Percentiles rank a stretch among this genome's conserved stretches.
Conservation (phyloP, 2,329 filamentous ascomycete genomes). For the Remersonia thermophila region DNA sequence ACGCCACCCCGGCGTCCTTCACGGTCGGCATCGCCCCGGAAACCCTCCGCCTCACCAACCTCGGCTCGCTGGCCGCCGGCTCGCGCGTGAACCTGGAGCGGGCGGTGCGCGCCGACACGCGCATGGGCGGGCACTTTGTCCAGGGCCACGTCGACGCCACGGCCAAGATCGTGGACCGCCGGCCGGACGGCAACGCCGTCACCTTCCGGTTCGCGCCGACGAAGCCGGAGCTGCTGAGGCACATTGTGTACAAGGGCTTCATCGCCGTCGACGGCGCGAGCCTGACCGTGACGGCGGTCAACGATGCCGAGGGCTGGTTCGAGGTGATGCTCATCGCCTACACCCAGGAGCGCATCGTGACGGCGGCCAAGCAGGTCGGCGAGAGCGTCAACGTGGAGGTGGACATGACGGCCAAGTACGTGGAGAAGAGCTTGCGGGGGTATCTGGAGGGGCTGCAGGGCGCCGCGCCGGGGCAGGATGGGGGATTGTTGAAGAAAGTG, state of each 20-base stretch:
- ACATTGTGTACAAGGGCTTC: slow-evolving; percentile 94
- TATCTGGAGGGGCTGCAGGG: slow-evolving; percentile 54
- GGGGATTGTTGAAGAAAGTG: slow-evolving; percentile 55
- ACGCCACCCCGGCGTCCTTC: slow-evolving; percentile 39
- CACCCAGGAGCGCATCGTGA: slow-evolving; percentile 83
- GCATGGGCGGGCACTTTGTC: slow-evolving; percentile 97
- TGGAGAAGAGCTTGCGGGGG: slow-evolving; percentile 76
- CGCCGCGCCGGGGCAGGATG: slow-evolving; percentile 34
- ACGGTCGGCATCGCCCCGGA: slow-evolving; percentile 91
- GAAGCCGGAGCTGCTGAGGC: slow-evolving; percentile 58
- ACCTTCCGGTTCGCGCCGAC: slow-evolving; percentile 72
- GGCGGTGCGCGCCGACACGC: slow-evolving; percentile 77
- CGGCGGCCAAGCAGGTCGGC: slow-evolving; percentile 64
- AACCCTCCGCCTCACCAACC: slow-evolving; percentile 88
- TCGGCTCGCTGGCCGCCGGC: slow-evolving; percentile 56
- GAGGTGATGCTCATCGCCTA: slow-evolving; percentile 98
- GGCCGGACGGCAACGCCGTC: slow-evolving; percentile 77
- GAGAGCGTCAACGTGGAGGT: slow-evolving; percentile 88
- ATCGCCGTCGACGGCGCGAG: slow-evolving; percentile 90
- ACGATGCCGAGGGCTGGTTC: slow-evolving; percentile 70
- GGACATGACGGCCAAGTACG: slow-evolving; percentile 76
- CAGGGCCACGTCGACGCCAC: slow-evolving; percentile 94
- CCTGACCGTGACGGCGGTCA: slow-evolving; percentile 77
- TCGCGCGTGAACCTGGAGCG: slow-evolving; percentile 85
- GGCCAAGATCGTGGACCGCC: slow-evolving; percentile 59